A percentile compares a stretch with the other conserved stretches of the same genome.
Conservation (phyloP, 176 grass and related monocot species). For the Oropetium thomaeum region DNA sequence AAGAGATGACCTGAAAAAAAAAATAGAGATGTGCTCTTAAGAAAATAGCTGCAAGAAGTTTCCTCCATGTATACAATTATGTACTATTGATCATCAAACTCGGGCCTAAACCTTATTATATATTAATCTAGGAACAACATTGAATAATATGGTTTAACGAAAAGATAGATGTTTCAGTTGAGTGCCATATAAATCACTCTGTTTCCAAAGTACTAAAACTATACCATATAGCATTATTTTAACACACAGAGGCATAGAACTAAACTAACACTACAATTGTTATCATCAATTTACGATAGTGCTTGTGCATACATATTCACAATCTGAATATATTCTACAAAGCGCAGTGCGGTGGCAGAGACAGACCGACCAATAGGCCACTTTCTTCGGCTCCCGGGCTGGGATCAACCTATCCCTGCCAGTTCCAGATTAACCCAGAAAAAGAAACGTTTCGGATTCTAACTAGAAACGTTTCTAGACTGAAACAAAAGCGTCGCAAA, state of each 20-base stretch:
- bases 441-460: too few species aligned
- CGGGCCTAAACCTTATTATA: background rate
- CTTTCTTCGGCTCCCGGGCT: too few species aligned
- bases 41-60: constrained; percentile 5
- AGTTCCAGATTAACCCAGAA: too few species aligned
- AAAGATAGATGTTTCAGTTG: constrained; percentile 12
- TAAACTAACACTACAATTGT: background rate
- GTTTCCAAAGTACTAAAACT: background rate
- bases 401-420: too few species aligned
- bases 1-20: constrained; percentile 44
- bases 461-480: too few species aligned
- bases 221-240: background rate
- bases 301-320: background rate
- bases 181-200: background rate
- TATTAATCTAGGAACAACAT: background rate
- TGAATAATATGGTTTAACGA: background rate
- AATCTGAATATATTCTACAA: background rate
- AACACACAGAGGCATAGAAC: background rate
- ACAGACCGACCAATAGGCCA: too few species aligned
- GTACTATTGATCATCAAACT: constrained; percentile 17
- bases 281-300: background rate
- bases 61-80: background rate
- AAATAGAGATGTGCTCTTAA: constrained; percentile 1
- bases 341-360: background rate
- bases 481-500: too few species aligned